A percentile compares a stretch with the other conserved stretches of the same genome.
These are phyloP conservation scores for Cryptococcus depauperatus DNA, from an alignment of 1,284 basidiomycete genomes.

Conservation along the genomic window DNA sequence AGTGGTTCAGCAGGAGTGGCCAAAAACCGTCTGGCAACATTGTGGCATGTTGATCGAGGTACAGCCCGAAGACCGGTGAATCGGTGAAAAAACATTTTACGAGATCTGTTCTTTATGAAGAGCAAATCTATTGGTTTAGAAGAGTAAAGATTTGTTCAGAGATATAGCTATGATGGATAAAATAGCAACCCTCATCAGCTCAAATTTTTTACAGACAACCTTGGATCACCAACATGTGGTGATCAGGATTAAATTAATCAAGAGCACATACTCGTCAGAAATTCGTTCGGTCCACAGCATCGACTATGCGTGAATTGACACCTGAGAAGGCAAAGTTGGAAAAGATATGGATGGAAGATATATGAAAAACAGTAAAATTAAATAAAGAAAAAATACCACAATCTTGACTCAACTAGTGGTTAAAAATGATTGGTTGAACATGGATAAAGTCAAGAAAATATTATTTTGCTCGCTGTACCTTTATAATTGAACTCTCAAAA, in stretches of 20 bases:
- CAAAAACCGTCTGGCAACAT: constrained; percentile 15
- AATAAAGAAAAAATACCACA: too few relatives aligned
- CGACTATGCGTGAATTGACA: too few relatives aligned
- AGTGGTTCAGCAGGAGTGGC: constrained; percentile 22
- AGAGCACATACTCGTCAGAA: constrained; percentile 43
- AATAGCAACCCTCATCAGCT: too few relatives aligned
- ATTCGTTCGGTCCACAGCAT: constrained; percentile 44
- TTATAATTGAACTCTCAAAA: too few relatives aligned
- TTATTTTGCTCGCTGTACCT: too few relatives aligned
- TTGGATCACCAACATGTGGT: neutral
- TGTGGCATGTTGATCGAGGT: constrained; percentile 5
- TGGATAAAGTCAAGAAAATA: too few relatives aligned
- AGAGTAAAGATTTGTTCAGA: constrained; percentile 44
- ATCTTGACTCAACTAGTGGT: too few relatives aligned
- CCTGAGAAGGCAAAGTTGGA: too few relatives aligned
- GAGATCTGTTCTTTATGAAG: neutral
- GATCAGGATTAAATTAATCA: constrained; percentile 43
- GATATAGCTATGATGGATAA: constrained; percentile 43
- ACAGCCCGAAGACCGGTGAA: constrained; percentile 9
- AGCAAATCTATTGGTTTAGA: constrained; percentile 28
- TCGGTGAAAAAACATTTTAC: neutral
- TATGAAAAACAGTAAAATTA: too few relatives aligned
- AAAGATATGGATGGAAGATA: too few relatives aligned
- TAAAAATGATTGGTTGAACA: too few relatives aligned
- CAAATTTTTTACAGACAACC: too few relatives aligned